Percentiles rank a stretch among this genome's conserved stretches.
Evolutionary conservation across 305 asterid species (phyloP).

Genomic region (Stenogyne calaminthoides): DNA sequence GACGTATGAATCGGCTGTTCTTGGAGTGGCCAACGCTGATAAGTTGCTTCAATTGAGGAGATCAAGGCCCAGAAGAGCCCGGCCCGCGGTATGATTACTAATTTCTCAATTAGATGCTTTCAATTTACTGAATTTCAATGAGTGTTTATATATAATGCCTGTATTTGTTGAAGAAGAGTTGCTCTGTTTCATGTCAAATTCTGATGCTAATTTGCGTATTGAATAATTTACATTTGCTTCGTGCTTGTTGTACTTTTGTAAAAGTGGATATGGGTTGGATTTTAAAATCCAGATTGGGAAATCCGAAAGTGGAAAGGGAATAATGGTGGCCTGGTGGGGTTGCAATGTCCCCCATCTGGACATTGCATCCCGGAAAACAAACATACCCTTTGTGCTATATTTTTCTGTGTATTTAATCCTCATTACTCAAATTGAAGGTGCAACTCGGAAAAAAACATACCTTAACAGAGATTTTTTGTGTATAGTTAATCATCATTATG

Average conservation of each 20-base stretch:
- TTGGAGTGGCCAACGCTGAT: slow-evolving; percentile 73
- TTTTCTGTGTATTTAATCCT: background rate
- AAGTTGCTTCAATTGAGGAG: slow-evolving; percentile 55
- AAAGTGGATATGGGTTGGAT: no score
- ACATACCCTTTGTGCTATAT: background rate
- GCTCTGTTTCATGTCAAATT: background rate
- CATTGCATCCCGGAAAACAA: background rate
- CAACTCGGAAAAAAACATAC: background rate
- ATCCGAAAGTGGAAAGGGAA: background rate
- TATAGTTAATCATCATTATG: background rate
- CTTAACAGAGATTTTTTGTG: background rate
- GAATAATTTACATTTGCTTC: background rate
- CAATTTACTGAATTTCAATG: background rate
- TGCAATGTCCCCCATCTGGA: background rate
- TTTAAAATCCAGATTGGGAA: background rate
- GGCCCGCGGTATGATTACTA: slow-evolving; percentile 53
- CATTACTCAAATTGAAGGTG: background rate
- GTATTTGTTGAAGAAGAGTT: background rate
- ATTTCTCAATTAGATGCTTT: background rate
- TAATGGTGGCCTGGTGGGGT: background rate
- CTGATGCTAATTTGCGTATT: background rate
- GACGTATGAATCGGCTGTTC: slow-evolving; percentile 83
- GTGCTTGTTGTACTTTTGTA: background rate
- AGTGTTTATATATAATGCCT: no score
- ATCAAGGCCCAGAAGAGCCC: slow-evolving; percentile 63